phyloP scores from a whole-genome alignment of 192 early-diverging fungal genomes.

The Dimargaris cristalligena region DNA sequence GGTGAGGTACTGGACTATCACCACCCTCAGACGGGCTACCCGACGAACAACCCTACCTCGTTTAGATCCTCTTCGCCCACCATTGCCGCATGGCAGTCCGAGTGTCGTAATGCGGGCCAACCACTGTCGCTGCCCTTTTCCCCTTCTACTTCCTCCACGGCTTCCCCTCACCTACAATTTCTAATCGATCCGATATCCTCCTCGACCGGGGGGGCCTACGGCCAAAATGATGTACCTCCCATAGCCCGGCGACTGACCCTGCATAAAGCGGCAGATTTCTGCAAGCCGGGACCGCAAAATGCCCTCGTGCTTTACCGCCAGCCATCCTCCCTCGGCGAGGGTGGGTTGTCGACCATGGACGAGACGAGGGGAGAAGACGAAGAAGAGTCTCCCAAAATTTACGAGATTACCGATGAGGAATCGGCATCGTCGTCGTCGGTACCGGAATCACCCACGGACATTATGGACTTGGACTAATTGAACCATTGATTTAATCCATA shows the following conservation, averaged over 20 bases:
- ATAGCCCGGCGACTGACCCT: not conserved
- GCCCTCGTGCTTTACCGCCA: not conserved
- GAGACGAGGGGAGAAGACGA: not conserved
- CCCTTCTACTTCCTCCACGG: not conserved
- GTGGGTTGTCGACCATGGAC: not conserved
- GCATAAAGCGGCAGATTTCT: not conserved
- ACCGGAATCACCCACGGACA: not conserved
- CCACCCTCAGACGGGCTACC: not conserved
- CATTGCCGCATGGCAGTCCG: too few species aligned
- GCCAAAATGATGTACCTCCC: not conserved
- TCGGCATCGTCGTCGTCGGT: not conserved
- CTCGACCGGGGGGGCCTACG: too few species aligned
- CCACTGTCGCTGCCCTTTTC: not conserved
- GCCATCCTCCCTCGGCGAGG: not conserved
- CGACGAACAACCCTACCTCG: not conserved
- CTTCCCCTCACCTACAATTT: not conserved
- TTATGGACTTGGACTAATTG: too few species aligned
- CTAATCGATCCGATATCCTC: not conserved
- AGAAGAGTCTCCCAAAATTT: not conserved
- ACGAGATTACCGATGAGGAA: not conserved
- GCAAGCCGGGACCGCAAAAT: not conserved
- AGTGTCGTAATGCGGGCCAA: too few species aligned
- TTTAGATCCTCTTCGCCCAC: not conserved
- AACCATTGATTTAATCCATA: too few species aligned
- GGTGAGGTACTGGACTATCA: not conserved